Evolutionary conservation across 352 stramenopile species (phyloP), one percentile per base, ranked within the genome.

Genomic region (Phytophthora rubi): DNA sequence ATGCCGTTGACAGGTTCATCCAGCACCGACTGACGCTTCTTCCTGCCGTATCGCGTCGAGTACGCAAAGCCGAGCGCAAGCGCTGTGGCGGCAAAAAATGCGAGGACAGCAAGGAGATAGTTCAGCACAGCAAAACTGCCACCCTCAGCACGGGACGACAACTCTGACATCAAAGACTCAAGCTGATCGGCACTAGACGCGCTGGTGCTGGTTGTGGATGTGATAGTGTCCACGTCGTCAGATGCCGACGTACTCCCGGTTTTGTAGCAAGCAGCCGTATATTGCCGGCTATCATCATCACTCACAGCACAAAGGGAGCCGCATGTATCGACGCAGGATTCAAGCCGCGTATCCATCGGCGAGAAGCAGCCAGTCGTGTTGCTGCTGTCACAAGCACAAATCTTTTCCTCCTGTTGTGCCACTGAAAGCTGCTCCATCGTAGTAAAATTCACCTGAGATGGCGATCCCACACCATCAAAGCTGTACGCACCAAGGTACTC

Each of bases 371-470:
- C 77, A 9, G 68, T 87, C 26, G 21, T 52, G 48, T 71, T 80
- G 5, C 37, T 35, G 30, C 12, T 68, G 12, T 58, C 76, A 67
- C 83, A 91, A 1, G 70, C 57, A 67, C 85, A 93, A 30, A 91
- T 79, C 51, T 80, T 81, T 6, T 82, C 66, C 51, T 80, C 70
- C 32, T 88, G 79, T 33, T 78, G 74, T 1, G 56, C 56, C 1
- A 60, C 53, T 3, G 70, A 65, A 9, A 86, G 56, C 47, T 89
- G 66, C 53, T 89, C 73, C 68, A 89, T 91, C 4, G 80, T 92
- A 30, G 77, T 84, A 18, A 93, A 83, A 44, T 92, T 91, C 56
- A 93, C 78, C 53, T 93, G 85, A 6, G 85, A 72, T 2, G 87
- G 82, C 10, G 84, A 90, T 26, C 85, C 84, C 28, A 91, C 35